Evolutionary conservation across 2,329 filamentous ascomycete species (phyloP).

Genomic region (Thelonectria blattea): DNA sequence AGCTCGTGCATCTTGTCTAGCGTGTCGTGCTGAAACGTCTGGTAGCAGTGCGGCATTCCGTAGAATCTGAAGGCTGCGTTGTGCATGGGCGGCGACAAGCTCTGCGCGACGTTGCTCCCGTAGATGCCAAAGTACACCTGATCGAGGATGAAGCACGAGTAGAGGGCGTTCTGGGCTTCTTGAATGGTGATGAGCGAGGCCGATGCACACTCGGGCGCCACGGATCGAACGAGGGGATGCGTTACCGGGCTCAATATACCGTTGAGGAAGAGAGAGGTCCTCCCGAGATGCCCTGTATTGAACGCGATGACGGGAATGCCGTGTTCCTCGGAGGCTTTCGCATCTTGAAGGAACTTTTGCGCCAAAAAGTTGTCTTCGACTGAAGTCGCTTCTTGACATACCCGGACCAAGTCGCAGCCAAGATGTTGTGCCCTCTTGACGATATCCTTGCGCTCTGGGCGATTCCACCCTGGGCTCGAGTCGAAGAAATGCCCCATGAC

Average conservation of each 20-base stretch:
- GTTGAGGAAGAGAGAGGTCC: conserved; percentile 16
- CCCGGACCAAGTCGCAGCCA: conserved; percentile 16
- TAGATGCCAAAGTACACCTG: conserved; percentile 20
- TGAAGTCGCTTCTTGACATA: conserved; percentile 18
- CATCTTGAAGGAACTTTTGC: conserved; percentile 15
- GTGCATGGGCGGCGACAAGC: conserved; percentile 21
- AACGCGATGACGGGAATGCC: conserved; percentile 19
- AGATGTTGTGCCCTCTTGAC: conserved; percentile 7
- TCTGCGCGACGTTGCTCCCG: conserved; percentile 19
- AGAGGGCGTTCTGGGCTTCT: conserved; percentile 20
- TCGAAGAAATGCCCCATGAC: conserved; percentile 19
- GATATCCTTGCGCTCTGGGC: conserved; percentile 1
- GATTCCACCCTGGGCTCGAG: conserved; percentile 5
- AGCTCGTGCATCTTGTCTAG: conserved; percentile 5
- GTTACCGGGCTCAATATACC: conserved; percentile 18
- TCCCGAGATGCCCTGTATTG: conserved; percentile 13
- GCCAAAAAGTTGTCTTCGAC: conserved; percentile 15
- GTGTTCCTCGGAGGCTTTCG: background rate
- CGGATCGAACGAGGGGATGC: conserved; percentile 4
- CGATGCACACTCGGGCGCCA: background rate
- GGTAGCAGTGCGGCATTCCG: conserved; percentile 20
- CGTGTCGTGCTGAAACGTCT: conserved; percentile 1
- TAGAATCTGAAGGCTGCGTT: conserved; percentile 18
- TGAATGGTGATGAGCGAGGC: conserved; percentile 15
- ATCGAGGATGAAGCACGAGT: conserved; percentile 18